phyloP scores from a whole-genome alignment of 805 yeast genomes.

The Myxozyma lipomycoides region DNA sequence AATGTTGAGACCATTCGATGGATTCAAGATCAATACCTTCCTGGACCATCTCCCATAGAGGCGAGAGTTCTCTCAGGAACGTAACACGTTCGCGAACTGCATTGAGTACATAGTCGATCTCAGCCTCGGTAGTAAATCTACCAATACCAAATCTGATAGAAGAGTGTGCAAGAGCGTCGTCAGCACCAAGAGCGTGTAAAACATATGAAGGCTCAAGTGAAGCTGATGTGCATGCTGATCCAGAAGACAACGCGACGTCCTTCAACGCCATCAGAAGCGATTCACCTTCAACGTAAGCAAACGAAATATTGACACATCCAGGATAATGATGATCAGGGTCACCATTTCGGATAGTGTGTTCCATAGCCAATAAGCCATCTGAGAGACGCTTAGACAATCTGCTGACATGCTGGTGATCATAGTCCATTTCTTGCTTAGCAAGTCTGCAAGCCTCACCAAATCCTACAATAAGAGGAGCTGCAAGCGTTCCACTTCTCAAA shows the following conservation, averaged over 20 bases:
- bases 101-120: slow-evolving; percentile 85
- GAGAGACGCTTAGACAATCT: slow-evolving; percentile 69
- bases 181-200: slow-evolving; percentile 93
- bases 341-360: slow-evolving; percentile 88
- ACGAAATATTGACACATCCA: slow-evolving; percentile 95
- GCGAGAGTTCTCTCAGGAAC: slow-evolving; percentile 86
- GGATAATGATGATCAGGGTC: slow-evolving; percentile 69
- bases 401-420: slow-evolving; percentile 67
- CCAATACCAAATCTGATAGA: slow-evolving; percentile 97
- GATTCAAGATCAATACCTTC: slow-evolving; percentile 93
- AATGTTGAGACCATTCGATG: slow-evolving; percentile 98
- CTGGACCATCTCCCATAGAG: slow-evolving; percentile 99
- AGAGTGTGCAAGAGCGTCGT: slow-evolving; percentile 95
- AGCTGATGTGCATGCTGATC: slow-evolving; percentile 98
- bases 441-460: slow-evolving; percentile 96
- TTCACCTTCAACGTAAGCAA: slow-evolving; percentile 97
- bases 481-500: slow-evolving; percentile 90
- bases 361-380: slow-evolving; percentile 69
- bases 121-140: slow-evolving; percentile 93
- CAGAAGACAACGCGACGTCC: slow-evolving; percentile 93
- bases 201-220: slow-evolving; percentile 97
- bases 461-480: slow-evolving; percentile 94
- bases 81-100: slow-evolving; percentile 87
- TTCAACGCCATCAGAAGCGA: slow-evolving; percentile 95
- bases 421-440: slow-evolving; percentile 65